A percentile compares a stretch with the other conserved stretches of the same genome.
These are phyloP conservation scores for Leucocoprinus sp. DNA, from an alignment of 768 basidiomycete genomes.

Conservation along the genomic window DNA sequence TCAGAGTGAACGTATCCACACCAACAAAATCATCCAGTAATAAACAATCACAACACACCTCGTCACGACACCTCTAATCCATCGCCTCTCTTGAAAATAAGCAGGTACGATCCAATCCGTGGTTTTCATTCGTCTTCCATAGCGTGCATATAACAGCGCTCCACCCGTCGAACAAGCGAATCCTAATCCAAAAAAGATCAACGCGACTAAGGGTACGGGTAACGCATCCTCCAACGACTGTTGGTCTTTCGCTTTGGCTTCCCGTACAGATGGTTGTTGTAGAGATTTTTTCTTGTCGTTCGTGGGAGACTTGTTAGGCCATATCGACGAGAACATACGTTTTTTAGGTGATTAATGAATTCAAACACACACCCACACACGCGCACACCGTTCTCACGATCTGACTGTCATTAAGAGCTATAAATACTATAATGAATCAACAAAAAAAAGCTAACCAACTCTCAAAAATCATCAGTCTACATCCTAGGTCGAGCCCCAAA, in stretches of 20 bases:
- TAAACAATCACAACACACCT: constrained; percentile 35
- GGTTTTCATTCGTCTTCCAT: constrained; percentile 51
- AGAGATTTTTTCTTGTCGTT: not conserved
- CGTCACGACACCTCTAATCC: constrained; percentile 78
- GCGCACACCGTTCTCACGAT: not conserved
- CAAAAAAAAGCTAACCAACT: too few species aligned
- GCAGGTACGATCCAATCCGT: constrained; percentile 65
- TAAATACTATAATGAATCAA: too few species aligned
- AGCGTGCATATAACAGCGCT: constrained; percentile 36
- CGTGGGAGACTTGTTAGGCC: not conserved
- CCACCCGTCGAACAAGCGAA: constrained; percentile 26
- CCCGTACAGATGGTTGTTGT: not conserved
- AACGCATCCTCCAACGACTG: constrained; percentile 10
- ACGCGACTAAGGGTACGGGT: constrained; percentile 21
- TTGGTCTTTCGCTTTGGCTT: not conserved
- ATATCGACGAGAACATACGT: constrained; percentile 11
- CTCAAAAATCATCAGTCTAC: not conserved
- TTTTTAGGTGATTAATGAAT: not conserved
- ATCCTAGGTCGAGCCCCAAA: not conserved
- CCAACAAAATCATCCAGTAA: too few species aligned
- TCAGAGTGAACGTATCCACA: too few species aligned
- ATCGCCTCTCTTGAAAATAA: constrained; percentile 46
- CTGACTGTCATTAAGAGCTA: too few species aligned
- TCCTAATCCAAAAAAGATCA: constrained; percentile 34
- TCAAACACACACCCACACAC: not conserved